Percentiles rank a stretch among this genome's conserved stretches.
Conservation (phyloP, 345 rosid genomes). For the Melastoma malabathricum region DNA sequence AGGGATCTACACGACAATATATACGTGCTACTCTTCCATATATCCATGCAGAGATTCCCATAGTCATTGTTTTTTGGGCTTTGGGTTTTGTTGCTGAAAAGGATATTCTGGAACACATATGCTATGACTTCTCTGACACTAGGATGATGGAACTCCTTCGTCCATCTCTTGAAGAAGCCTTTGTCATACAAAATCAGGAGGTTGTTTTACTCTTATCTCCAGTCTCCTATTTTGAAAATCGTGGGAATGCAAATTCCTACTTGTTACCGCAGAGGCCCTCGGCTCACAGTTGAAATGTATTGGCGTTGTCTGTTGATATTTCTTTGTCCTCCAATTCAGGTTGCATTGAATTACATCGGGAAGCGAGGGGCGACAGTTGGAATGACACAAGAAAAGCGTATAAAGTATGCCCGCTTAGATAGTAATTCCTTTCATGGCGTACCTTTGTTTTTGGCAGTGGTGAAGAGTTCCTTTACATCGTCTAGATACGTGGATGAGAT, state of each 20-base stretch:
- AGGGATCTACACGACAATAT: slow-evolving; percentile 96
- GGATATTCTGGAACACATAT: slow-evolving; percentile 87
- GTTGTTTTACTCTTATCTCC: slow-evolving; percentile 11
- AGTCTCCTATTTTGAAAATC: too few relatives aligned
- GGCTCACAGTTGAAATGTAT: not conserved
- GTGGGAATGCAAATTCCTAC: too few relatives aligned
- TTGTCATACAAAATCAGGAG: slow-evolving; percentile 98
- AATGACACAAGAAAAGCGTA: slow-evolving; percentile 86
- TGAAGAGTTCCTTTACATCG: slow-evolving; percentile 13
- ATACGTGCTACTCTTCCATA: slow-evolving; percentile 94
- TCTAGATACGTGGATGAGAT: slow-evolving; percentile 89
- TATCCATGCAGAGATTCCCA: slow-evolving; percentile 92
- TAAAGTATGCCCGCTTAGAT: slow-evolving; percentile 46
- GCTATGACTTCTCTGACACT: slow-evolving; percentile 79
- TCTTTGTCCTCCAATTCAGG: slow-evolving; percentile 30
- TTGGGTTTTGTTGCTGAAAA: slow-evolving; percentile 95
- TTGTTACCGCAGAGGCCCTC: too few relatives aligned
- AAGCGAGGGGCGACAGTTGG: slow-evolving; percentile 97
- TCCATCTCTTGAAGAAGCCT: slow-evolving; percentile 95
- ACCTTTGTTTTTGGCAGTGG: slow-evolving; percentile 11
- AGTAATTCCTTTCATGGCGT: slow-evolving; percentile 13
- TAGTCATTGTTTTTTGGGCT: slow-evolving; percentile 92
- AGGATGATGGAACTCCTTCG: slow-evolving; percentile 98
- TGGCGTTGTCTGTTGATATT: slow-evolving; percentile 1
- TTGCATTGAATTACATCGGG: slow-evolving; percentile 93